A percentile compares a stretch with the other conserved stretches of the same genome.
Evolutionary conservation across 768 basidiomycete species (phyloP).

Genomic region (Rubroboletus pulcherrimus): DNA sequence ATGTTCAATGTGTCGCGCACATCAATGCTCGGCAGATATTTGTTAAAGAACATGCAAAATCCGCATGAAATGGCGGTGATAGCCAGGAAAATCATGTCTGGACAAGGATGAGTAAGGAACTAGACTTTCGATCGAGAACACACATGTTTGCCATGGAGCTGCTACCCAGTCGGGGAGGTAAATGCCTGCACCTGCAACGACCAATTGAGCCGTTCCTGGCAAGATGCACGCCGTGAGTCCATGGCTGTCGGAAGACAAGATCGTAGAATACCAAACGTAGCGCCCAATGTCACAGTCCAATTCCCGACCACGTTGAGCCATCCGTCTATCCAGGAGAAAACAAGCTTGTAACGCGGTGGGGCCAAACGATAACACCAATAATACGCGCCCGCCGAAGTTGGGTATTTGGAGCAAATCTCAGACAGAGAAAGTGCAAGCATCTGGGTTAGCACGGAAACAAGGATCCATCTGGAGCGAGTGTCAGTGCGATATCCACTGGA

Average conservation of each 20-base stretch:
- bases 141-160: slow-evolving; percentile 59
- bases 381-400: slow-evolving; percentile 59
- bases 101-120: neutral
- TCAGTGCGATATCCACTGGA: neutral
- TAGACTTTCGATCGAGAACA: slow-evolving; percentile 4
- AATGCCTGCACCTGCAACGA: slow-evolving; percentile 56
- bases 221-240: neutral
- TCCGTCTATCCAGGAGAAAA: slow-evolving; percentile 63
- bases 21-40: slow-evolving; percentile 46
- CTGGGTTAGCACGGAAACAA: slow-evolving; percentile 47
- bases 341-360: slow-evolving; percentile 45
- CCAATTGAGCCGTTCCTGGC: slow-evolving; percentile 54
- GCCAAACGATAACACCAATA: slow-evolving; percentile 66
- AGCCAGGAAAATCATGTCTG: slow-evolving; percentile 55
- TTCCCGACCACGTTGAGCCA: slow-evolving; percentile 69
- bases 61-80: slow-evolving; percentile 45
- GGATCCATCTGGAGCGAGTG: slow-evolving; percentile 39
- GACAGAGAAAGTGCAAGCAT: slow-evolving; percentile 51
- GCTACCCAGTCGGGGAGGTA: slow-evolving; percentile 57
- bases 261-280: slow-evolving; percentile 46
- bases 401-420: slow-evolving; percentile 58
- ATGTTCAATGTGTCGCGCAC: slow-evolving; percentile 26
- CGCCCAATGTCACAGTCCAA: slow-evolving; percentile 65
- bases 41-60: slow-evolving; percentile 56
- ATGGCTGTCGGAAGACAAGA: neutral